Base-by-base conservation (phyloP, 1,139 yeast species). In the Yamadazyma oceani region DNA sequence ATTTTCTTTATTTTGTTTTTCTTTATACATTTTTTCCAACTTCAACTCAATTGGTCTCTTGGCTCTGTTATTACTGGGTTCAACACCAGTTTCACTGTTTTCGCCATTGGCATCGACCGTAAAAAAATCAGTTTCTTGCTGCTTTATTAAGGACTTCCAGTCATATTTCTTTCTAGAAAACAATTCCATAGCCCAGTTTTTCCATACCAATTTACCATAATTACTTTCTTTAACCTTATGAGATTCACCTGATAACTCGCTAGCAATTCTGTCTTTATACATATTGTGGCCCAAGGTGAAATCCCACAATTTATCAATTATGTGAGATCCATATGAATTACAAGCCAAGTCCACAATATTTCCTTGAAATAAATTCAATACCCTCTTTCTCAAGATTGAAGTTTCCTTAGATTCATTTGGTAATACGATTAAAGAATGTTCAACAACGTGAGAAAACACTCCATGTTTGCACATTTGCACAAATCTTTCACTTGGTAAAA, bases 131-230 rank as follows among this genome's bases (percentile, higher is more conserved):
- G 69, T 69, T 55, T 86, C 95, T 52, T 82, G 85, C 36, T 81
- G 81, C 54, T 85, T 88, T 24, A 86, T 77, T 26, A 78, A 53
- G 32, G 74, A 68, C 63, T 85, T 86, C 97, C 97, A 89, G 54
- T 88, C 96, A 54, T 71, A 78, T 57, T 84, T 80, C 60, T 82
- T 82, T 57, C 96, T 75, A 10, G 69, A 59, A 53, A 81, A 87
- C 50, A 80, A 63, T 55, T 88, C 96, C 82, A 89, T 76, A 23
- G 76, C 64, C 97, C 97, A 92, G 58, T 90, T 92, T 55, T 85
- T 86, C 97, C 97, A 92, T 2, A 92, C 97, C 49, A 82, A 75
- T 56, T 85, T 79, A 32, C 98, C 98, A 54, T 92, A 92, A 17
- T 71, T 76, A 56, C 95, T 85, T 46, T 83, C 87, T 63, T 92